These are phyloP conservation scores for Trichoderma polysporum DNA, from an alignment of 2,329 filamentous ascomycete genomes.

Conservation along the genomic window DNA sequence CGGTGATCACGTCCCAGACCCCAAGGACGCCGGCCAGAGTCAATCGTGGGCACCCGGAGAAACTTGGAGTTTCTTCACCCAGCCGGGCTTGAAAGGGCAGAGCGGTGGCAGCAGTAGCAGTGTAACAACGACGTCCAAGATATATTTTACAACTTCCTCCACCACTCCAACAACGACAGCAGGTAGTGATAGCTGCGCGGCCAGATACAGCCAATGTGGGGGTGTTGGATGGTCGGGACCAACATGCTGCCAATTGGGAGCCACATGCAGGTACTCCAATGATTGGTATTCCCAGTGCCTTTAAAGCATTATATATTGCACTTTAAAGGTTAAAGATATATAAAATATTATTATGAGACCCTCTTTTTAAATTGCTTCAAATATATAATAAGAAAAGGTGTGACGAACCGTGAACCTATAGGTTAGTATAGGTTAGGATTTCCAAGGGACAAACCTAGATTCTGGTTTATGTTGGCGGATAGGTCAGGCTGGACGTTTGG, in stretches of 20 bases:
- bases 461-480: not conserved
- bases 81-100: not conserved
- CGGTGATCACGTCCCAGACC: not conserved
- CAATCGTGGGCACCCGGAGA: not conserved
- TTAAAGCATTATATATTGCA: not conserved
- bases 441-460: not conserved
- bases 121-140: not conserved
- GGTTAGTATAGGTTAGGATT: no score
- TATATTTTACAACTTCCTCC: not conserved
- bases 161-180: not conserved
- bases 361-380: not conserved
- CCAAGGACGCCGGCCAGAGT: not conserved
- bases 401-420: no score
- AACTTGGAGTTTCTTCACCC: not conserved
- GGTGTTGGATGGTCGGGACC: not conserved
- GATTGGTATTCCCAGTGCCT: not conserved
- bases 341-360: no score
- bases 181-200: not conserved
- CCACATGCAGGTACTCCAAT: not conserved
- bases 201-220: not conserved
- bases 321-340: not conserved
- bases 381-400: no score
- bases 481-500: no score
- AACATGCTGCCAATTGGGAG: not conserved
- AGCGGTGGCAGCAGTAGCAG: not conserved